Conservation (phyloP, 495 filamentous ascomycete genomes). For the Aspergillus incahuasiensis region DNA sequence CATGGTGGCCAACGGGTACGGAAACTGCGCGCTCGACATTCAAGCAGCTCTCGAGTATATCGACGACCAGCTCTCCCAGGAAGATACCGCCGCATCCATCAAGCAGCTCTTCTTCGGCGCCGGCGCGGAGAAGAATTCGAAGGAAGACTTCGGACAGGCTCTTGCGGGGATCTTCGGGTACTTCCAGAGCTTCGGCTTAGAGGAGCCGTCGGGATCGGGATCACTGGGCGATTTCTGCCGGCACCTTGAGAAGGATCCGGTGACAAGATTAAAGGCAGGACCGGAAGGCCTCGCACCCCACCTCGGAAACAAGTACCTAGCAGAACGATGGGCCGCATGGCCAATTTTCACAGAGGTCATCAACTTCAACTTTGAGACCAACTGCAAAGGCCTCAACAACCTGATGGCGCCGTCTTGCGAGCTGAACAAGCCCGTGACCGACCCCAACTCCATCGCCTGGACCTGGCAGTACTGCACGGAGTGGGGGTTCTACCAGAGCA, state of each 20-base stretch:
- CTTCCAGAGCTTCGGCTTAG: conserved; percentile 48
- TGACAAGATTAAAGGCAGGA: conserved; percentile 21
- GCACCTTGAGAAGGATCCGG: conserved; percentile 36
- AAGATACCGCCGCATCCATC: conserved; percentile 33
- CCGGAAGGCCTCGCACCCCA: conserved; percentile 35
- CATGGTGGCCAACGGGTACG: conserved; percentile 45
- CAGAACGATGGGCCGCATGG: conserved; percentile 46
- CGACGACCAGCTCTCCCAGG: conserved; percentile 39
- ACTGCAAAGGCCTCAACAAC: conserved; percentile 35
- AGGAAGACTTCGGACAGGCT: conserved; percentile 46
- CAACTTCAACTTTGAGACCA: conserved; percentile 39
- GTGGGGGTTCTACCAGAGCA: conserved; percentile 53
- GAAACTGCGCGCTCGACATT: conserved; percentile 52
- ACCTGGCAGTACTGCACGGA: conserved; percentile 59
- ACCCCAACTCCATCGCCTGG: conserved; percentile 46
- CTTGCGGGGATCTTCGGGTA: conserved; percentile 35
- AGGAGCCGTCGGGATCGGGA: conserved; percentile 30
- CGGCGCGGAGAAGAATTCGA: conserved; percentile 44
- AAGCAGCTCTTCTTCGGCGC: conserved; percentile 49
- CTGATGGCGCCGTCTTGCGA: conserved; percentile 30
- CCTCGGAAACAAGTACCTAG: conserved; percentile 37
- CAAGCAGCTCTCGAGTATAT: conserved; percentile 49
- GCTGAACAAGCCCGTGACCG: conserved; percentile 31
- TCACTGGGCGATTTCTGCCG: conserved; percentile 45
- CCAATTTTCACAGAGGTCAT: conserved; percentile 35